Conservation (phyloP, 2,329 filamentous ascomycete genomes). For the Nothomitra cinnamomea region DNA sequence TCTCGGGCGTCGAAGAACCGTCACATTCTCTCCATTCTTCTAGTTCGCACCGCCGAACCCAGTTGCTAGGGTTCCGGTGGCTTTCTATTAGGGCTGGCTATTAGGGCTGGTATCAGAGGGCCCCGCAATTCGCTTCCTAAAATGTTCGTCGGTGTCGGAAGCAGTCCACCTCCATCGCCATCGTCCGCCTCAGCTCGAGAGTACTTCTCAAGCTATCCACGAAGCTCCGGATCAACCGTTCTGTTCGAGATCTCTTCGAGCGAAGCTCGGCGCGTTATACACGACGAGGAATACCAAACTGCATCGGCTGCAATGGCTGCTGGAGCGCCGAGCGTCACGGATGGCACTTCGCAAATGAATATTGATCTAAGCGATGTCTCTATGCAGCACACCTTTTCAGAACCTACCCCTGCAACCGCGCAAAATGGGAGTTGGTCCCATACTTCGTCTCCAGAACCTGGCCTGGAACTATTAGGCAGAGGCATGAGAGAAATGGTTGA, state of each 20-base stretch:
- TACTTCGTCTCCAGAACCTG: conserved; percentile 16
- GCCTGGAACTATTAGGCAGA: conserved; percentile 38
- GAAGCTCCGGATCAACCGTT: neutral
- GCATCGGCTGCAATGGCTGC: neutral
- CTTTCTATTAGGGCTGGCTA: neutral
- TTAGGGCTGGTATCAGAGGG: neutral
- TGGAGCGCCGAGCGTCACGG: neutral
- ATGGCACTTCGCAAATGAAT: neutral
- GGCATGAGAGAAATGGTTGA: conserved; percentile 48
- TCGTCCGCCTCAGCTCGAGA: neutral
- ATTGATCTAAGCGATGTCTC: neutral
- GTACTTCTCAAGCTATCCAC: neutral
- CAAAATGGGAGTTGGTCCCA: neutral
- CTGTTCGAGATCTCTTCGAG: neutral
- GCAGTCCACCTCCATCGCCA: neutral
- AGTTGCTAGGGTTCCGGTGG: neutral
- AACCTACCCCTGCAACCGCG: conserved; percentile 1
- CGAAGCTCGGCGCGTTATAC: neutral
- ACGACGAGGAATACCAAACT: conserved; percentile 3
- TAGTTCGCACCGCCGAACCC: too few relatives aligned
- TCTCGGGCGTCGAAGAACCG: too few relatives aligned
- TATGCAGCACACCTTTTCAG: conserved; percentile 11
- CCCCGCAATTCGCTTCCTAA: neutral
- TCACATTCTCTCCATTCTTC: neutral
- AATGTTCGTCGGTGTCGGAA: neutral